Evolutionary conservation across 768 basidiomycete species (phyloP), one percentile per base, ranked within the genome.

Genomic region (Holtermanniella nyarrowii): DNA sequence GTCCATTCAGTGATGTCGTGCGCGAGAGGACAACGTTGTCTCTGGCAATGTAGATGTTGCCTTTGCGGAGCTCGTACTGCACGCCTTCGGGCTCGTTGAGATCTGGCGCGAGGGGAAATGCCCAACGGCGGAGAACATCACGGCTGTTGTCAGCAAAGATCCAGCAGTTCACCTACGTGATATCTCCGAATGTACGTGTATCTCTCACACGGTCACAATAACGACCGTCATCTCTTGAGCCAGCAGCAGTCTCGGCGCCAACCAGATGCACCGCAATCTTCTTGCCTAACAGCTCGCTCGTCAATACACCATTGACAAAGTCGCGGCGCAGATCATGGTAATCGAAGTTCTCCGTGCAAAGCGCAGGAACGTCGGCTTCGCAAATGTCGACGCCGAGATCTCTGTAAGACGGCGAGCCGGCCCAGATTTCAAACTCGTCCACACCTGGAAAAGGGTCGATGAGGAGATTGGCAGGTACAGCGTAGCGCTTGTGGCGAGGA

Each of bases 301-400:
- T 93, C 58, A 99, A 77, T 44, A 99, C 80, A 16, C 93, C 93
- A 65, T 87, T 86, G 14, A 96, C 85, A 63, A 99, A 95, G 72
- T 97, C 89, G 58, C 81, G 77, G 52, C 90, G 82, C 54, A 97
- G 79, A 72, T 91, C 88, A 13, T 82, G 81, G 65, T 91, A 96
- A 73, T 97, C 95, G 65, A 99, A 99, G 73, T 97, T 97, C 74
- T 97, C 95, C 69, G 91, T 89, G 74, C 97, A 99, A 3, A 96
- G 70, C 1, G 91, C 91, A 1, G 89, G 90, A 31, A 97, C 86
- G 85, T 95, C 63, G 4, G 62, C 57, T 50, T 71, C 69, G 53
- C 69, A 71, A 10, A 71, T 65, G 47, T 71, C 69, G n/a, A 71
- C 57, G 1, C 67, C 67, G 18, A 71, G 56, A 53, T 71, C 69